phyloP scores from a whole-genome alignment of 768 basidiomycete genomes.

The Hypholoma fasciculare region DNA sequence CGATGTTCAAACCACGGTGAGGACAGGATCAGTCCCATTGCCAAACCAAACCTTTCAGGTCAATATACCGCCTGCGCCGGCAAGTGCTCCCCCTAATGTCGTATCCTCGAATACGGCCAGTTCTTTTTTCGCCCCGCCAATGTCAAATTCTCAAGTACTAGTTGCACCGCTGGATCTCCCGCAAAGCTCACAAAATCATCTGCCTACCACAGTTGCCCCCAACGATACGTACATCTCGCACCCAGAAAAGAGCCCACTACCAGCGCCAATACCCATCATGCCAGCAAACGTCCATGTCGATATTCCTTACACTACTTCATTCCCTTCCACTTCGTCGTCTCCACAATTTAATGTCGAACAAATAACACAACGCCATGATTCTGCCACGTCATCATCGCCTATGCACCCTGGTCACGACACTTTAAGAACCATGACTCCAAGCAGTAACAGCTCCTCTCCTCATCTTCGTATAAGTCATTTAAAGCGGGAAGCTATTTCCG shows the following conservation, averaged over 20 bases:
- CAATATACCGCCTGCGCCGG: not conserved
- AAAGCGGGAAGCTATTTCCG: not conserved
- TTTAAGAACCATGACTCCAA: not conserved
- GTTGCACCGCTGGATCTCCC: not conserved
- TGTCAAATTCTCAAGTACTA: not conserved
- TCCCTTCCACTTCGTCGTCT: not conserved
- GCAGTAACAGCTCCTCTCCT: not conserved
- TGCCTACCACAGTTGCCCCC: slow-evolving; percentile 11
- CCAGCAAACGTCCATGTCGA: not conserved
- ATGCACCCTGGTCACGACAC: not conserved
- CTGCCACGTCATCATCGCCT: not conserved
- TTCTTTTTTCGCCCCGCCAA: no score
- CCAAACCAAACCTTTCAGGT: not conserved
- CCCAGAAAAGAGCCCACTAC: not conserved
- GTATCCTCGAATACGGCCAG: not conserved
- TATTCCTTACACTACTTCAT: not conserved
- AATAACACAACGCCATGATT: not conserved
- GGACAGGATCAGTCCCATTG: slow-evolving; percentile 3
- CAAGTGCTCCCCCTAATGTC: not conserved
- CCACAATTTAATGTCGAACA: not conserved
- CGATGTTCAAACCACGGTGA: not conserved
- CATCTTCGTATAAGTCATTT: not conserved
- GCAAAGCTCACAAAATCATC: not conserved
- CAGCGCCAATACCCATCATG: not conserved
- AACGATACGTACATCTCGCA: slow-evolving; percentile 13